Percentiles rank a stretch among this genome's conserved stretches.
Conservation (phyloP, 441 rosid genomes). For the Adansonia madagascariensis region DNA sequence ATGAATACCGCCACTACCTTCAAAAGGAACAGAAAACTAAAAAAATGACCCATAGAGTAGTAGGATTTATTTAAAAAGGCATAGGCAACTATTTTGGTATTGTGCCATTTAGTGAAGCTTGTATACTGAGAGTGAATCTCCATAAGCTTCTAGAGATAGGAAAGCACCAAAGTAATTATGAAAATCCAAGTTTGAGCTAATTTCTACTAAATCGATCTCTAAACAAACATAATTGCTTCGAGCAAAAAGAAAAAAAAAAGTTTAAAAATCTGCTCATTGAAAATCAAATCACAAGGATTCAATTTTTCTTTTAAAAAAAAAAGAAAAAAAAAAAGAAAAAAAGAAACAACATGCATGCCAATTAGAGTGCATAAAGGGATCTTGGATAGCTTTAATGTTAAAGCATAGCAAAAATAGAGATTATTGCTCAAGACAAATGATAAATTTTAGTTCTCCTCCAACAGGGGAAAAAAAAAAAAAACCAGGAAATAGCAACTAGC, state of each 20-base stretch:
- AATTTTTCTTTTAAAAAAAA: neutral
- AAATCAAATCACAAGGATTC: neutral
- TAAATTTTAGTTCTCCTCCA: too few relatives aligned
- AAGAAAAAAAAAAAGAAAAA: neutral
- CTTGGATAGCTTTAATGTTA: neutral
- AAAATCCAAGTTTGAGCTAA: neutral
- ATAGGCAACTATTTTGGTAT: too few relatives aligned
- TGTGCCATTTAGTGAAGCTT: neutral
- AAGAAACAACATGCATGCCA: neutral
- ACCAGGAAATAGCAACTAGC: too few relatives aligned
- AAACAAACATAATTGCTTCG: neutral
- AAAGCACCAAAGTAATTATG: neutral
- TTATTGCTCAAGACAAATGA: too few relatives aligned
- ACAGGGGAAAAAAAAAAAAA: too few relatives aligned
- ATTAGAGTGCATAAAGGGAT: neutral
- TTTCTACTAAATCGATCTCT: neutral
- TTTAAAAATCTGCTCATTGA: neutral
- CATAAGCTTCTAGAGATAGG: neutral
- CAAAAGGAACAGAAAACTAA: neutral
- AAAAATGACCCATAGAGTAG: neutral
- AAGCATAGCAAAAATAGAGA: neutral
- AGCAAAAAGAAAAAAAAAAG: neutral
- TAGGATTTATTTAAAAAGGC: neutral
- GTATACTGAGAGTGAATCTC: neutral
- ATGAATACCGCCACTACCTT: neutral